phyloP scores from a whole-genome alignment of 768 basidiomycete species.

The Amanita molliuscula region DNA sequence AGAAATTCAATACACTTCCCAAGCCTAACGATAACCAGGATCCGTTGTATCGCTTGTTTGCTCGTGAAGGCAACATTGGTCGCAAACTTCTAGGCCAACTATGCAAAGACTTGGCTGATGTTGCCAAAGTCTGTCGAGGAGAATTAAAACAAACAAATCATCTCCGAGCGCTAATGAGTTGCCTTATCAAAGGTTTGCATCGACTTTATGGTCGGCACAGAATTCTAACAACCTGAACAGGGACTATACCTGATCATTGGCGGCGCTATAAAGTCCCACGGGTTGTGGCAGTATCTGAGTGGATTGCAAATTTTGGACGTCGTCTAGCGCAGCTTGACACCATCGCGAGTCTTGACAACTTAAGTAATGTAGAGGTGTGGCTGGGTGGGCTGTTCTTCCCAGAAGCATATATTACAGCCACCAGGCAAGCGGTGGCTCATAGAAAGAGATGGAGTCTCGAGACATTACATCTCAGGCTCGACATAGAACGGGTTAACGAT shows the following conservation, averaged over 20 bases:
- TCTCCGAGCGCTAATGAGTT: slow-evolving; percentile 82
- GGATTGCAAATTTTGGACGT: slow-evolving; percentile 74
- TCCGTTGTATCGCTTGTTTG: slow-evolving; percentile 83
- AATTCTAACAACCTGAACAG: slow-evolving; percentile 27
- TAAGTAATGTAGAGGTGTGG: slow-evolving; percentile 74
- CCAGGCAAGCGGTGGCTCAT: slow-evolving; percentile 92
- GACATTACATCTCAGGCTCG: slow-evolving; percentile 69
- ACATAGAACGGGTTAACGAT: slow-evolving; percentile 72
- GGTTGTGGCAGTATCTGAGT: slow-evolving; percentile 72
- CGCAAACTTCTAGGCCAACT: slow-evolving; percentile 71
- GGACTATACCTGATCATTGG: slow-evolving; percentile 86
- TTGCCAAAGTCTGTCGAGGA: slow-evolving; percentile 79
- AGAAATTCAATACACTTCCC: slow-evolving; percentile 57
- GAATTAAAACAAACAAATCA: slow-evolving; percentile 94
- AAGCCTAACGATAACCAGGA: slow-evolving; percentile 69
- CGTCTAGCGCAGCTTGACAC: slow-evolving; percentile 77
- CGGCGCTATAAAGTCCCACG: slow-evolving; percentile 80
- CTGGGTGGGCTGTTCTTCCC: slow-evolving; percentile 95
- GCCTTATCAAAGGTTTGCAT: slow-evolving; percentile 71
- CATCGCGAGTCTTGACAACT: slow-evolving; percentile 53
- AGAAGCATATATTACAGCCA: slow-evolving; percentile 92
- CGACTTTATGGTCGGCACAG: not conserved
- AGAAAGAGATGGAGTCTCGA: slow-evolving; percentile 89
- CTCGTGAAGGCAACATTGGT: slow-evolving; percentile 78
- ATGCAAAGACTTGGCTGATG: slow-evolving; percentile 68